Conservation (phyloP, 306 rosid species). For the Coriaria nepalensis region DNA sequence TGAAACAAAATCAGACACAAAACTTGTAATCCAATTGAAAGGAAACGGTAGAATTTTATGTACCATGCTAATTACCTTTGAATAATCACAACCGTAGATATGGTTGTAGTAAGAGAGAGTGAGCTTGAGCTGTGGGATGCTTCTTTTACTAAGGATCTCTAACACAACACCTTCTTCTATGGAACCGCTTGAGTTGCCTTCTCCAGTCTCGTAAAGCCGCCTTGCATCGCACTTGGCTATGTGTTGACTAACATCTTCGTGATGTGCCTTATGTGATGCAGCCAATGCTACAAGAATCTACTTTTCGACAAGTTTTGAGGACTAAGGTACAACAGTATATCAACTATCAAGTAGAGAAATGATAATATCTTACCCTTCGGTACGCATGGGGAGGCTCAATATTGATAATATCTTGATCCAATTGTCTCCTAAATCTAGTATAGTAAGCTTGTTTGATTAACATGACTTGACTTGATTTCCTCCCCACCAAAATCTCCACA, state of each 20-base stretch:
- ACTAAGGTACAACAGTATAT: too few relatives aligned
- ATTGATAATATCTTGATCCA: conserved; percentile 56
- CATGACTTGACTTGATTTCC: conserved; percentile 60
- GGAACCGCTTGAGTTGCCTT: conserved; percentile 31
- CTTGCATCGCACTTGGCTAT: conserved; percentile 64
- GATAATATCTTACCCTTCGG: conserved; percentile 37
- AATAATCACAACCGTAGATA: conserved; percentile 64
- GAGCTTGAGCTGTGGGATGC: conserved; percentile 55
- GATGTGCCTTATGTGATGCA: conserved; percentile 71
- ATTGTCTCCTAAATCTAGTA: conserved; percentile 28
- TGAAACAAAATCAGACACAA: conserved; percentile 8
- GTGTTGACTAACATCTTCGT: conserved; percentile 43
- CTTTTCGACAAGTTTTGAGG: conserved; percentile 6
- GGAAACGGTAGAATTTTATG: background rate
- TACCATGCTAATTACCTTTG: conserved; percentile 21
- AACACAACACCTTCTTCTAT: conserved; percentile 42
- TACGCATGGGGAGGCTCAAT: conserved; percentile 57
- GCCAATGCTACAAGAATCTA: conserved; percentile 60
- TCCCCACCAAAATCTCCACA: conserved; percentile 42
- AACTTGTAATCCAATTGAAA: background rate
- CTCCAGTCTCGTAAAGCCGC: conserved; percentile 55
- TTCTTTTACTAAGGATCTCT: conserved; percentile 63
- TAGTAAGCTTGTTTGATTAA: conserved; percentile 50
- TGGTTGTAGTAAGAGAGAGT: conserved; percentile 52
- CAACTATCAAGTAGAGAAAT: too few relatives aligned